These are phyloP conservation scores for Bipolaris bicolor DNA, from an alignment of 2,329 filamentous ascomycete genomes.

Conservation along the genomic window DNA sequence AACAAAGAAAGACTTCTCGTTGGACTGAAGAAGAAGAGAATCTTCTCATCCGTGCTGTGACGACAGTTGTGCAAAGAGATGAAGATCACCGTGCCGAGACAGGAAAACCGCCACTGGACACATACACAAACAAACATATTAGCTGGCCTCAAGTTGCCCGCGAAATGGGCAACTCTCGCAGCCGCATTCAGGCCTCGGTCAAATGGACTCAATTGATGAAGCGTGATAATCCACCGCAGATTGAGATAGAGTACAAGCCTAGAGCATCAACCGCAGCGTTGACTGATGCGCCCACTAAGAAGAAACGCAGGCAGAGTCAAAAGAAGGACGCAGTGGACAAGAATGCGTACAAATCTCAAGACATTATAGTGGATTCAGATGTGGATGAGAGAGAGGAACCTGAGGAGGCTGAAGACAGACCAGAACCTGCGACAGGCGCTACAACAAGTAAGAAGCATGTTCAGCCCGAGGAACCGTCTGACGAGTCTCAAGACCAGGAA, in stretches of 20 bases:
- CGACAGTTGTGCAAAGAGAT: slow-evolving; percentile 59
- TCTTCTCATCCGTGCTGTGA: slow-evolving; percentile 59
- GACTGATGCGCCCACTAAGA: background rate
- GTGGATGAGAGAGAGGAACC: background rate
- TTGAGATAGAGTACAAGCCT: slow-evolving; percentile 24
- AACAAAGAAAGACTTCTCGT: slow-evolving; percentile 57
- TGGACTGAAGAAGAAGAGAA: slow-evolving; percentile 69
- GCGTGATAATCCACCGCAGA: slow-evolving; percentile 12
- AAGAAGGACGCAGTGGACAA: background rate
- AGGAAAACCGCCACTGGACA: slow-evolving; percentile 32
- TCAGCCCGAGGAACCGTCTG: background rate
- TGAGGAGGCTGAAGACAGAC: background rate
- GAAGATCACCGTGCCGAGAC: slow-evolving; percentile 32
- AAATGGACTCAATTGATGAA: slow-evolving; percentile 64
- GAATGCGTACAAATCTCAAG: background rate
- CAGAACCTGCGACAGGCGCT: background rate
- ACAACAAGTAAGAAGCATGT: background rate
- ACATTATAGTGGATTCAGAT: background rate
- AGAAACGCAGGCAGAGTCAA: background rate
- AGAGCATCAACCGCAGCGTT: background rate
- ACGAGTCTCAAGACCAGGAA: background rate
- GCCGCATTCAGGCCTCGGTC: slow-evolving; percentile 68
- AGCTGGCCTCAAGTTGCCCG: slow-evolving; percentile 71
- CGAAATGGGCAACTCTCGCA: slow-evolving; percentile 66
- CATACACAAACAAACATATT: slow-evolving; percentile 61